Base-by-base conservation (phyloP, 805 yeast genomes). In the Zygosaccharomyces siamensis region DNA sequence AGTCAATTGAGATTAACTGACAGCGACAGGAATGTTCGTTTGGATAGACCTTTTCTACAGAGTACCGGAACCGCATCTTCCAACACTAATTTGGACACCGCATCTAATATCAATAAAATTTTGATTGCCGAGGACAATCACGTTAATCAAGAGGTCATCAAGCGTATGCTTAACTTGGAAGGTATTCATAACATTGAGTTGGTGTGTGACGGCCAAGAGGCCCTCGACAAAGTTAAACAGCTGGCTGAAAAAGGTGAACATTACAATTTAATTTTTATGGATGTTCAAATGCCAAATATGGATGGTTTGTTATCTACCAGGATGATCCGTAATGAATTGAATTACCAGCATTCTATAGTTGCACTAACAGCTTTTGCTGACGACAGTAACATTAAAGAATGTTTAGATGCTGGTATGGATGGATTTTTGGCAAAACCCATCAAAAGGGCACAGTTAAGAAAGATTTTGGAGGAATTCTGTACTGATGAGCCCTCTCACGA, bases 351-450 rank as follows among this genome's bases (percentile, higher is more conserved):
- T 5, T 97, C 97, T 0, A 89, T 93, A 49, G 93, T 92, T 33
- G 98, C 97, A 0, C 75, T 92, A 47, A 90, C 98, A 0, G 98
- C 97, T 1, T 92, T 86, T 72, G 97, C 97, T 0, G 97, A 92
- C 66, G 89, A 87, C 54, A 83, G 90, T 40, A 92, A 90, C 60
- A 89, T 86, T 35, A 83, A 81, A 56, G 95, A 81, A 51, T 90
- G 98, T 66, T 64, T 86, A 49, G 84, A 80, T 16, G 83, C 85
- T n/a, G 98, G 98, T 3, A 93, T 92, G 98, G 74, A 83, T 54
- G 95, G 93, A 12, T 92, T 92, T 66, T 73, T 92, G 54, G 78
- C 95, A 1, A 92, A 92, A 59, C 99, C 99, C 0, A 81, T 89
- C 20, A 76, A 87, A 64, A 75, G 96, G 62, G 73, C 79, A 10